A percentile compares a stretch with the other conserved stretches of the same genome.
phyloP scores from a whole-genome alignment of 208 protist species.

The Leishmania arabica region DNA sequence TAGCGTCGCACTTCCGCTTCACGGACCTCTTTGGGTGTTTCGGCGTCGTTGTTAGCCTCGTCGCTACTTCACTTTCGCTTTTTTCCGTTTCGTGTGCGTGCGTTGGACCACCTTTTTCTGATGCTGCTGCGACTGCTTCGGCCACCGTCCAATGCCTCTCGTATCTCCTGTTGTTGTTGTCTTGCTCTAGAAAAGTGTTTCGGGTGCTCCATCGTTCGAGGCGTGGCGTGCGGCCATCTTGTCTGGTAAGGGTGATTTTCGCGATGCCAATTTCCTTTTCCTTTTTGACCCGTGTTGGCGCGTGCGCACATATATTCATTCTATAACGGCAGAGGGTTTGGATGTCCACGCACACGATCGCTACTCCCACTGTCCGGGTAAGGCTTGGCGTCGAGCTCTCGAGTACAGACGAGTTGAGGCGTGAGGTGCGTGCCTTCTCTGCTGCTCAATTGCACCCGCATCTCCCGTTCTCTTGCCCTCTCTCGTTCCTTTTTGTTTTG shows the following conservation, averaged over 20 bases:
- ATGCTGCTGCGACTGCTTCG: background rate
- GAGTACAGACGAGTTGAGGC: background rate
- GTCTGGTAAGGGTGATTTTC: background rate
- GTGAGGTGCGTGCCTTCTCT: background rate
- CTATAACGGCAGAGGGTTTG: background rate
- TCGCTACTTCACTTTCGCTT: too few relatives aligned
- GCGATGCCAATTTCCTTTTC: background rate
- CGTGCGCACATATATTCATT: background rate
- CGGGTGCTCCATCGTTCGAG: background rate
- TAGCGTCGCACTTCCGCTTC: background rate
- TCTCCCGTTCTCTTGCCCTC: background rate
- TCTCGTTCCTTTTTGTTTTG: background rate
- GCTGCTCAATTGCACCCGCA: background rate
- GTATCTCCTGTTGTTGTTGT: background rate
- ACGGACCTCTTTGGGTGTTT: background rate
- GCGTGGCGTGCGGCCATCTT: background rate
- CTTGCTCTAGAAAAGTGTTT: background rate
- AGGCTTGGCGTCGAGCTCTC: background rate
- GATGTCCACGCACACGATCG: background rate
- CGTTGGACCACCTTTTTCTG: background rate
- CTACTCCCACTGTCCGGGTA: background rate
- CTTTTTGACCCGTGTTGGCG: background rate
- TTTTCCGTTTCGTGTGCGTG: background rate
- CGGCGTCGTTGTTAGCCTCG: too few relatives aligned
- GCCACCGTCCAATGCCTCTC: background rate